Evolutionary conservation across 257 asterid species (phyloP).

Genomic region (Primulina huaijiensis): DNA sequence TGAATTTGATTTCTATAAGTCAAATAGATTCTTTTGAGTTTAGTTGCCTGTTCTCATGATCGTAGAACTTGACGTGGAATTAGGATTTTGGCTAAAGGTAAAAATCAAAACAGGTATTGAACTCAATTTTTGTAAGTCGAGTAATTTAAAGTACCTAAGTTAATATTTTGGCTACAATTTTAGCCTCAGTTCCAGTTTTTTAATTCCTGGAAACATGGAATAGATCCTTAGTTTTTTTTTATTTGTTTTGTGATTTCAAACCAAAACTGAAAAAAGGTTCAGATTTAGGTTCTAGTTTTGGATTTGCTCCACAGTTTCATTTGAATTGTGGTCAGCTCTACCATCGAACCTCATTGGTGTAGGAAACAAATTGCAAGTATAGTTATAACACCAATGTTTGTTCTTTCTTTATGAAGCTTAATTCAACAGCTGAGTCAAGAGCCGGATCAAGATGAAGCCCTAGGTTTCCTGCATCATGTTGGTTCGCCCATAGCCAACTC

Average conservation of each 20-base stretch:
- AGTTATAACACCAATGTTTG: not conserved
- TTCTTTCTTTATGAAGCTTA: constrained; percentile 34
- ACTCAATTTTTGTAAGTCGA: not conserved
- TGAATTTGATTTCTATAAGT: not conserved
- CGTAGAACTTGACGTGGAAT: not conserved
- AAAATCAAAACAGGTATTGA: not conserved
- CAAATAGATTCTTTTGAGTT: not conserved
- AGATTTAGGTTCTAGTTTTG: not conserved
- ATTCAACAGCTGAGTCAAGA: constrained; percentile 48
- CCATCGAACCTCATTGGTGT: not conserved
- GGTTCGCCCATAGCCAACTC: constrained; percentile 54
- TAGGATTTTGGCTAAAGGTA: not conserved
- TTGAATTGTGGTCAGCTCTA: not conserved
- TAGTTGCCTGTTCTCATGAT: no score
- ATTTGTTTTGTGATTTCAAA: not conserved
- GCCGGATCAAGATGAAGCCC: constrained; percentile 52
- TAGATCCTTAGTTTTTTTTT: not conserved
- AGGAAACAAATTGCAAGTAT: constrained; percentile 1
- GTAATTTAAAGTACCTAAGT: not conserved
- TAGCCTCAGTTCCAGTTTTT: no score
- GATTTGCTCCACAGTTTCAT: not conserved
- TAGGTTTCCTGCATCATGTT: constrained; percentile 39
- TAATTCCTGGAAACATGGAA: not conserved
- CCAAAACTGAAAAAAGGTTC: not conserved
- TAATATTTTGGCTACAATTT: no score